phyloP scores from a whole-genome alignment of 2,329 filamentous ascomycete genomes.

The Paecilomyces sp. region DNA sequence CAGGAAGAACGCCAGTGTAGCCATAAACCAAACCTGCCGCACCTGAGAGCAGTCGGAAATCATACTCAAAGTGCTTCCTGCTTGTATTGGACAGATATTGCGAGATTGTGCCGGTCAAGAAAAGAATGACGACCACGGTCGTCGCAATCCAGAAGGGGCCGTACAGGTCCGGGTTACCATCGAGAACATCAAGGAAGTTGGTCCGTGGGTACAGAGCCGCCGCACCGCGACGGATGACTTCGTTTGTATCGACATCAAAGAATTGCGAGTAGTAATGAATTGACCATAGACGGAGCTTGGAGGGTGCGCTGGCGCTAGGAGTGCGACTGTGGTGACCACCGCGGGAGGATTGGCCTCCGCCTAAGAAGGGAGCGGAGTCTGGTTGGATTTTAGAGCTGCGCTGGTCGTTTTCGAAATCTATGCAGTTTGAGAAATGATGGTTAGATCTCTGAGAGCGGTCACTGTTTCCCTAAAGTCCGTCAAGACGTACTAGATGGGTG shows the following conservation, averaged over 20 bases:
- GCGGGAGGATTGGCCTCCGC: constrained; percentile 32
- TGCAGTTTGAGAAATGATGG: constrained; percentile 2
- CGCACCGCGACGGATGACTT: constrained; percentile 79
- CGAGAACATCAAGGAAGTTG: constrained; percentile 94
- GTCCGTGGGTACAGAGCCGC: constrained; percentile 83
- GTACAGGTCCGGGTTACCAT: constrained; percentile 95
- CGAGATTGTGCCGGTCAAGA: constrained; percentile 89
- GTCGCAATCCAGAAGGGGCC: constrained; percentile 98
- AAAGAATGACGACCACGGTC: constrained; percentile 90
- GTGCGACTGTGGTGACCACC: constrained; percentile 30
- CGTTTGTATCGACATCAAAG: constrained; percentile 94
- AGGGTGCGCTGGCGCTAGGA: constrained; percentile 36
- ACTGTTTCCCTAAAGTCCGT: neutral
- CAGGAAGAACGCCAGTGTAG: constrained; percentile 81
- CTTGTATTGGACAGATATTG: constrained; percentile 70
- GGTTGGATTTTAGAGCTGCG: constrained; percentile 43
- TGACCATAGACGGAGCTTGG: constrained; percentile 87
- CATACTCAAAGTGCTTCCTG: constrained; percentile 72
- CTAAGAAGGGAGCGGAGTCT: constrained; percentile 45
- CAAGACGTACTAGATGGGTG: constrained; percentile 68
- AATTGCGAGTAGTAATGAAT: constrained; percentile 93
- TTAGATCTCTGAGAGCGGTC: constrained; percentile 16
- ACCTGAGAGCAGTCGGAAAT: constrained; percentile 81
- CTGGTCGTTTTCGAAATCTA: constrained; percentile 61
- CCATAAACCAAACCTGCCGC: constrained; percentile 92